Base-by-base conservation (phyloP, 106 monocot species). In the Apostasia shenzhenica region DNA sequence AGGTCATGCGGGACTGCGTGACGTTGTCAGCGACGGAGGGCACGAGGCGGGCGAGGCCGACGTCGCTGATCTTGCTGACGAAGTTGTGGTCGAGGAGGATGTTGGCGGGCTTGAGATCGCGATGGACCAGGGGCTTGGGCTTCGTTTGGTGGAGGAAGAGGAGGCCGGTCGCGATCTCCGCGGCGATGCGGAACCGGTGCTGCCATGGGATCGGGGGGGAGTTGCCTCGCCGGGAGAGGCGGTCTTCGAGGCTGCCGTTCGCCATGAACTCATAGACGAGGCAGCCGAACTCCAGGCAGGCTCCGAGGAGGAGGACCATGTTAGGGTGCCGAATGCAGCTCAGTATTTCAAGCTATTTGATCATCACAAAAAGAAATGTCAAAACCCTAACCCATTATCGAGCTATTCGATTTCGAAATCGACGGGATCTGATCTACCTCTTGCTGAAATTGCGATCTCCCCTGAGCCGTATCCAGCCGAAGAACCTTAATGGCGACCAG, bases 401-500 rank as follows among this genome's bases (percentile, higher is more conserved):
- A 7, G 6, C 6, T 51, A 51, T 51, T 51, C 6, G 6, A 51
- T 51, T 51, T 7, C 6, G 6, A 51, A 51, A 51, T 51, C 6
- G 6, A 7, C 6, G 10, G 10, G 51, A 51, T 51, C 10, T 51
- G 1, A 51, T 51, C 8, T 61, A 12, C 62, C 84, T 84, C 84
- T 58, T 81, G 81, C 54, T 81, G 77, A 52, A 85, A 85, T 68
- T 85, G 85, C 9, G 75, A 75, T 60, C 54, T 70, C 14, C 85
- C 81, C 55, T 85, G 81, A 37, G 71, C 74, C 11, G 85, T 74
- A 65, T 81, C 81, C 2, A 81, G 68, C 6, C 81, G 74, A 0
- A 85, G 72, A 40, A 81, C 75, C 72, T 85, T 85, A 46, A 85
- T 72, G 47, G 85, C 81, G 45, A 85, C 85, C 0, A 42, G 75